phyloP scores from a whole-genome alignment of 495 filamentous ascomycete genomes.

The Hypoxylon perforatum region DNA sequence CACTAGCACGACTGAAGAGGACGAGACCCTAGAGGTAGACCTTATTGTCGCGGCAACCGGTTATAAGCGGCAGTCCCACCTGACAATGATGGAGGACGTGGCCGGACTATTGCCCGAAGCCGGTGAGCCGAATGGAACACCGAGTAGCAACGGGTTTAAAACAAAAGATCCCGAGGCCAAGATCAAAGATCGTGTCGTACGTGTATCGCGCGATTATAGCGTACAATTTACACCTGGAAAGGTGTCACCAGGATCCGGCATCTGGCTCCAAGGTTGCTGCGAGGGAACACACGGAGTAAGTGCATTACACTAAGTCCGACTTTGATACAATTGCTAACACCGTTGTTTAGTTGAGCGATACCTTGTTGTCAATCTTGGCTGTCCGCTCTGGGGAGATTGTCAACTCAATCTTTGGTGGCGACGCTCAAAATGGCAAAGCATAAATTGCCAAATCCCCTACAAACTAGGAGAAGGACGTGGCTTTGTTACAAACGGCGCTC shows the following conservation, averaged over 20 bases:
- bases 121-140: conserved; percentile 8
- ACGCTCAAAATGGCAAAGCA: not conserved
- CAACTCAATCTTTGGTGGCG: conserved; percentile 73
- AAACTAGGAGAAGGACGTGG: too few species aligned
- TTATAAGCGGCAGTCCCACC: conserved; percentile 81
- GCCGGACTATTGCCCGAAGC: conserved; percentile 69
- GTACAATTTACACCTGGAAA: conserved; percentile 72
- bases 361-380: conserved; percentile 80
- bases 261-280: conserved; percentile 96
- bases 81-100: conserved; percentile 75
- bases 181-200: conserved; percentile 36
- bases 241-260: conserved; percentile 74
- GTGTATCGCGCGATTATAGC: conserved; percentile 74
- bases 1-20: conserved; percentile 40
- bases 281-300: conserved; percentile 90
- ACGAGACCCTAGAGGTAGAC: conserved; percentile 76
- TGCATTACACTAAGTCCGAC: conserved; percentile 23
- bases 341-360: conserved; percentile 72
- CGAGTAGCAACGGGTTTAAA: conserved; percentile 42
- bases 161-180: conserved; percentile 43
- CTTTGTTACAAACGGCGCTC: too few species aligned
- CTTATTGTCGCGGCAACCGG: conserved; percentile 88
- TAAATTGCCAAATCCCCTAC: not conserved
- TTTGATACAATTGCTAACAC: conserved; percentile 4
- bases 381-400: conserved; percentile 82